Conservation (phyloP, 768 basidiomycete genomes). For the Russula olivacea region DNA sequence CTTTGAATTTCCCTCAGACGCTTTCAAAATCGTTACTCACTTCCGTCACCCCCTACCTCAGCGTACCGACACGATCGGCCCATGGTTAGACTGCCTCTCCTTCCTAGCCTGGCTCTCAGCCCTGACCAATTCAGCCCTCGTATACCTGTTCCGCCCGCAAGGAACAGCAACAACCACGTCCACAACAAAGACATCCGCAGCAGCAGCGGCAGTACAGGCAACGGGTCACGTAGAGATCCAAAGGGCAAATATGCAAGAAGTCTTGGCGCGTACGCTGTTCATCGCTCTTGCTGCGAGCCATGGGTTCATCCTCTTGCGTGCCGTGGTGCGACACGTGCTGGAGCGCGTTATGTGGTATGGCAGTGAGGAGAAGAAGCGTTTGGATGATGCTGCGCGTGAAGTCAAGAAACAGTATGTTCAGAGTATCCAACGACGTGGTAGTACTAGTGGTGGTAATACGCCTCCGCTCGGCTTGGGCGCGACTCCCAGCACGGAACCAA, state of each 20-base stretch:
- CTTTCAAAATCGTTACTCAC: conserved; percentile 90
- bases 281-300: conserved; percentile 83
- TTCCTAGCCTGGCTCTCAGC: conserved; percentile 89
- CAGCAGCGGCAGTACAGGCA: too few species aligned
- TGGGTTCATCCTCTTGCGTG: conserved; percentile 66
- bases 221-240: neutral
- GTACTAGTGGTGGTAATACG: neutral
- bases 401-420: conserved; percentile 42
- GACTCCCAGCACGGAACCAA: too few species aligned
- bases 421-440: conserved; percentile 27
- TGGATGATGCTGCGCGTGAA: conserved; percentile 50
- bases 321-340: conserved; percentile 58
- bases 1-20: conserved; percentile 87
- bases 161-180: too few species aligned
- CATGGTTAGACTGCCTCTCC: conserved; percentile 85
- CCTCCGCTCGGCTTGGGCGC: too few species aligned
- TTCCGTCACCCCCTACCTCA: conserved; percentile 75
- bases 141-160: conserved; percentile 81
- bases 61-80: conserved; percentile 89
- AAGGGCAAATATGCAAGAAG: neutral
- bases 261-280: conserved; percentile 32
- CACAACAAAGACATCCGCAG: neutral
- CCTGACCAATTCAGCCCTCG: conserved; percentile 82
- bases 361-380: conserved; percentile 56
- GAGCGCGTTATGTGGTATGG: conserved; percentile 75